Evolutionary conservation across 2,329 filamentous ascomycete genomes (phyloP).

Genomic region (Penicillium sp.): DNA sequence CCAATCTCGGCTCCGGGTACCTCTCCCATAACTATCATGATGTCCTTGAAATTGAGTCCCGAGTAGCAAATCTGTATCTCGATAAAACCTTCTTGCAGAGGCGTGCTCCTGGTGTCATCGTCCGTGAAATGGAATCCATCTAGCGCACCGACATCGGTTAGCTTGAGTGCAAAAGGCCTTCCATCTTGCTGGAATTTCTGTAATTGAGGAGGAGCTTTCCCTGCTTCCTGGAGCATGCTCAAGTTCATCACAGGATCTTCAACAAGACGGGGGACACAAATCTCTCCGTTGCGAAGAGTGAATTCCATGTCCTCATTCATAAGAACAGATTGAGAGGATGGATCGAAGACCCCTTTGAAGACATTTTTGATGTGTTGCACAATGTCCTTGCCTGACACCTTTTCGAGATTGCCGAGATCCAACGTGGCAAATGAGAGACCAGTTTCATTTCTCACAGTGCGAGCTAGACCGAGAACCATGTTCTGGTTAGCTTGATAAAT

Average conservation of each 20-base stretch:
- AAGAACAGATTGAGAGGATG: constrained; percentile 19
- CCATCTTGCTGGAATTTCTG: constrained; percentile 30
- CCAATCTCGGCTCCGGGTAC: constrained; percentile 35
- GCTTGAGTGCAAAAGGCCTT: constrained; percentile 22
- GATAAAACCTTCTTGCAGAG: constrained; percentile 26
- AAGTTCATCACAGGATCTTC: constrained; percentile 27
- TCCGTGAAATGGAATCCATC: constrained; percentile 35
- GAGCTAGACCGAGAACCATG: constrained; percentile 30
- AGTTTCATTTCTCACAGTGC: constrained; percentile 29
- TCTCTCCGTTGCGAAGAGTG: constrained; percentile 24
- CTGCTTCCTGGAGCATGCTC: constrained; percentile 30
- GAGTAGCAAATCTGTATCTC: constrained; percentile 28
- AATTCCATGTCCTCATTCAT: constrained; percentile 29
- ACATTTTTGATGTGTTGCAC: constrained; percentile 27
- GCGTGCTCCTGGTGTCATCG: constrained; percentile 15
- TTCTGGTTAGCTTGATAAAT: constrained; percentile 22
- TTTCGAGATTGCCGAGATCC: constrained; percentile 26
- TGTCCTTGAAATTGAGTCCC: constrained; percentile 45
- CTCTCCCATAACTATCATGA: constrained; percentile 47
- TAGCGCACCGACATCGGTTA: constrained; percentile 24
- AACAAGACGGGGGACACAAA: constrained; percentile 27
- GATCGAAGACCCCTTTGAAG: constrained; percentile 22
- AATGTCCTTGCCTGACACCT: constrained; percentile 21
- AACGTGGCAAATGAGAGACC: constrained; percentile 28
- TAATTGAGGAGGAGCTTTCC: constrained; percentile 25